Conservation (phyloP, 257 asterid genomes). For the Primulina eburnea region DNA sequence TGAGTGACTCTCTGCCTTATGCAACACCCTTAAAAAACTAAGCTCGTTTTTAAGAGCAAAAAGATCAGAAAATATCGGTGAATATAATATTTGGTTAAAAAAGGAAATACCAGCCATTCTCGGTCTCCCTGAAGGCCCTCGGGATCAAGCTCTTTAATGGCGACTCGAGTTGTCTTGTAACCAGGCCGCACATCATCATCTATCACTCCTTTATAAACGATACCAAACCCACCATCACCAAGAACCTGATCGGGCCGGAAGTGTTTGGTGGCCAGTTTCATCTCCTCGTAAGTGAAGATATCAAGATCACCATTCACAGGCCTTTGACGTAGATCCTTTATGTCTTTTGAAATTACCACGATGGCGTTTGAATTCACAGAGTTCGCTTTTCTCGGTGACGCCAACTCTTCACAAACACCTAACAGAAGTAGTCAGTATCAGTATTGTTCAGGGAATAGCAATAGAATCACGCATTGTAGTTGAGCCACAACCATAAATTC, state of each 20-base stretch:
- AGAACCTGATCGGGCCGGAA: conserved; percentile 86
- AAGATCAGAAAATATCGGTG: background rate
- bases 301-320: conserved; percentile 74
- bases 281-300: conserved; percentile 84
- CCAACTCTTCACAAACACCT: conserved; percentile 37
- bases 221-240: conserved; percentile 93
- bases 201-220: conserved; percentile 84
- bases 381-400: conserved; percentile 38
- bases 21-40: background rate
- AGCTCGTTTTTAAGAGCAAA: background rate
- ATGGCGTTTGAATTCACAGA: conserved; percentile 36
- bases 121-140: conserved; percentile 92
- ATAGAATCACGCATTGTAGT: background rate
- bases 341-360: conserved; percentile 58
- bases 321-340: conserved; percentile 69
- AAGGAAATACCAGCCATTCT: conserved; percentile 83
- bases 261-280: conserved; percentile 85
- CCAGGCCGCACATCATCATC: conserved; percentile 67
- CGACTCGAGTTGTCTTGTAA: conserved; percentile 59
- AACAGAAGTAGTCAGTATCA: conserved; percentile 16
- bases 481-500: background rate
- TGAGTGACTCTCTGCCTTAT: background rate
- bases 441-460: conserved; percentile 3
- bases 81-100: background rate
- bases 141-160: conserved; percentile 89